Percentiles rank a stretch among this genome's conserved stretches.
These are phyloP conservation scores for Suillus weaverae DNA, from an alignment of 768 basidiomycete genomes.

Conservation along the genomic window DNA sequence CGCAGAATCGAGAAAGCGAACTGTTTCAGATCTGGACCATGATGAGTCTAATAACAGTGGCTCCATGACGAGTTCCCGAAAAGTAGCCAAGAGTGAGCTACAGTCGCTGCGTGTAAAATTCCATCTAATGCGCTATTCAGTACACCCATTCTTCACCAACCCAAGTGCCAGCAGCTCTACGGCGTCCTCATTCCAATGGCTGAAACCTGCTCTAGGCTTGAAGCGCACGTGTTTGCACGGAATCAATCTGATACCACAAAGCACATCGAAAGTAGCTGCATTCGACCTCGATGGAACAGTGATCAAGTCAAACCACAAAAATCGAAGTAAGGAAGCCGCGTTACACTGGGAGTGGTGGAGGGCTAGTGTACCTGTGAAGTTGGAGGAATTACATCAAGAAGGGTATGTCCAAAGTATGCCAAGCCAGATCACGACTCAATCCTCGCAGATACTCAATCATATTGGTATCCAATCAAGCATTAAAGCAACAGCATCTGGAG, in stretches of 20 bases:
- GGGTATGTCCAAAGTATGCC: conserved; percentile 47
- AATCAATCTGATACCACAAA: conserved; percentile 31
- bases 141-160: conserved; percentile 44
- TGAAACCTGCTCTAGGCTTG: conserved; percentile 36
- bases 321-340: conserved; percentile 37
- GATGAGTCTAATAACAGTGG: conserved; percentile 7
- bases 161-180: conserved; percentile 11
- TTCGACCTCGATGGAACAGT: conserved; percentile 90
- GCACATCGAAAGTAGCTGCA: conserved; percentile 62
- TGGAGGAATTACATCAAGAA: conserved; percentile 56
- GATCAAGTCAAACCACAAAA: conserved; percentile 49
- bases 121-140: conserved; percentile 20
- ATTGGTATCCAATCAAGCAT: conserved; percentile 78
- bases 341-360: conserved; percentile 69
- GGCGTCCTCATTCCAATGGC: conserved; percentile 27
- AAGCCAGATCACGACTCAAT: not conserved
- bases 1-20: conserved; percentile 19
- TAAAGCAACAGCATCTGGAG: conserved; percentile 47
- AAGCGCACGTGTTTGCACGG: conserved; percentile 38
- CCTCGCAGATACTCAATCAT: conserved; percentile 63
- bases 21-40: conserved; percentile 12
- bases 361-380: conserved; percentile 54
- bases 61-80: conserved; percentile 18
- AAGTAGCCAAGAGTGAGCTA: conserved; percentile 29
- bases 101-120: not conserved